Evolutionary conservation across 129 eudicot species (phyloP).

Genomic region (Cynara cardunculus): DNA sequence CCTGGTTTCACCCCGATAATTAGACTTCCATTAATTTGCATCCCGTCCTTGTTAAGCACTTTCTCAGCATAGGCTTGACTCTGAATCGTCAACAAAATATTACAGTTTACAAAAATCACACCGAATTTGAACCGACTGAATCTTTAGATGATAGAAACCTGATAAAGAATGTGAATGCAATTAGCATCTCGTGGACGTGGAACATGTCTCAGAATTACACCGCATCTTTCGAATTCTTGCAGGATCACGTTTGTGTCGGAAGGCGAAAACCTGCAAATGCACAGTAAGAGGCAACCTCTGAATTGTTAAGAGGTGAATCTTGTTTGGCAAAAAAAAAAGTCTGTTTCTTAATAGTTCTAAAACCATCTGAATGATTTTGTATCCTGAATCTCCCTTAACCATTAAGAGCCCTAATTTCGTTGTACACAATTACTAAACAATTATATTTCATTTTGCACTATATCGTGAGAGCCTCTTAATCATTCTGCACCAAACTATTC

Average conservation of each 20-base stretch:
- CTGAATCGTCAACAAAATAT: conserved; percentile 30
- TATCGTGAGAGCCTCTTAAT: no score
- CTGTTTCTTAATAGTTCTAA: no score
- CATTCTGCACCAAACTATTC: no score
- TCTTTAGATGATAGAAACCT: conserved; percentile 37
- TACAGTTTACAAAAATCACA: not conserved
- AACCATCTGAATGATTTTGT: no score
- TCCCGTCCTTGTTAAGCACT: conserved; percentile 83
- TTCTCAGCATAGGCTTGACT: conserved; percentile 87
- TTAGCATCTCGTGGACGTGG: conserved; percentile 94
- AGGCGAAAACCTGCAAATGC: conserved; percentile 64
- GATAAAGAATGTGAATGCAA: conserved; percentile 98
- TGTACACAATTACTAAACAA: no score
- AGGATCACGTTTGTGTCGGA: conserved; percentile 81
- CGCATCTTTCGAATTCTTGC: conserved; percentile 93
- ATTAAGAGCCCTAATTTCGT: no score
- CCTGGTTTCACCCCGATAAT: conserved; percentile 87
- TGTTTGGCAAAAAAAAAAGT: no score
- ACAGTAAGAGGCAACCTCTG: no score
- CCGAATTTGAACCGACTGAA: not conserved
- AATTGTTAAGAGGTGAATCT: no score
- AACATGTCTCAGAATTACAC: conserved; percentile 74
- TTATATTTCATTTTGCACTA: no score
- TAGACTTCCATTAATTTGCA: conserved; percentile 71
- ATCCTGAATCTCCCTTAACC: no score